Base-by-base conservation (phyloP, 495 filamentous ascomycete species). In the Cetradonia linearis region DNA sequence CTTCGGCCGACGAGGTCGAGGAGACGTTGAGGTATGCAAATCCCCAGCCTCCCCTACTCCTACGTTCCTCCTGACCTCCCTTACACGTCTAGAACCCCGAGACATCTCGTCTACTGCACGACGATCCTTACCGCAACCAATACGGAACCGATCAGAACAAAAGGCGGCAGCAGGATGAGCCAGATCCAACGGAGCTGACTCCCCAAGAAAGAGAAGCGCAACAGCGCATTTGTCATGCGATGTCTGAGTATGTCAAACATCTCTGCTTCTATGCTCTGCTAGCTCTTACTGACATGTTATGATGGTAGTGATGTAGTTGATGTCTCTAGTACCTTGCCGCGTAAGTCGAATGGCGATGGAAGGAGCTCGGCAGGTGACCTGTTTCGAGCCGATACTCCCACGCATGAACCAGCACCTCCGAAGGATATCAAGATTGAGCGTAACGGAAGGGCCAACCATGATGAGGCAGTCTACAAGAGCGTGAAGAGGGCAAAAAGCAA, bases 171-270 rank as follows among this genome's bases (percentile, higher is more conserved):
- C 62, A 63, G 9, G 71, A 75, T 62, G 74, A 78, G 37, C 73
- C 76, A 18, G 77, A 81, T 69, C 70, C 50, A 16, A 54, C 76
- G 47, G 76, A 77, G 62, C 73, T 74, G 59, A 67, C 77, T 61
- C 75, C 72, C 60, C 75, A 75, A 46, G 78, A 81, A 62, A 69
- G 76, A 27, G 78, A 81, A 67, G 78, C 77, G 1, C 66, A 79
- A 37, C 76, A 79, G 64, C 75, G 74, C 6, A 81, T 81, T 62
- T 78, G 77, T 65, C 77, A 79, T 60, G 67, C 72, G 46, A 76
- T 78, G 31, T 81, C 78, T 10, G 78, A 79, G 78, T 81, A 62
- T 70, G 76, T 40, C 47, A 27, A 23, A 8, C 14, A 38, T 27
- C 48, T 59, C 31, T 10, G 28, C 13, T 48, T 4, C 16, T 46